A percentile compares a stretch with the other conserved stretches of the same genome.
Conservation (phyloP, 73 alveolate species). For the Paramecium sexaurelia region DNA sequence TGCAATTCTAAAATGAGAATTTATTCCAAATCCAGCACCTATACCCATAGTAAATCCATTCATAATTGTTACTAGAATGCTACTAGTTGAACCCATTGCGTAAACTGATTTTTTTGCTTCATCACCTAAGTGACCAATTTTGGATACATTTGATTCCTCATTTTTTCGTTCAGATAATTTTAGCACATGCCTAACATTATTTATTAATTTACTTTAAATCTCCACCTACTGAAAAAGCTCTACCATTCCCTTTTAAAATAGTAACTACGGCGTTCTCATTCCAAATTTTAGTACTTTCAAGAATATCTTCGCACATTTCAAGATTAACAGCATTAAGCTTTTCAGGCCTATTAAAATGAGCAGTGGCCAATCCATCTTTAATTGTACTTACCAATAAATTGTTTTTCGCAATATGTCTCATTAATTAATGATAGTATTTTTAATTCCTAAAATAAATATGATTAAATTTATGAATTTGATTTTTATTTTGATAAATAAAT, state of each 20-base stretch:
- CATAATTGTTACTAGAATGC: conserved; percentile 52
- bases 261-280: background rate
- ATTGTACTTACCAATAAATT: background rate
- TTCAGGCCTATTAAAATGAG: conserved; percentile 10
- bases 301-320: background rate
- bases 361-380: background rate
- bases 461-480: background rate
- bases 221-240: background rate
- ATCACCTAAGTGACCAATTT: background rate
- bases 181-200: background rate
- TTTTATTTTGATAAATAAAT: too few relatives aligned
- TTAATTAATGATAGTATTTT: background rate
- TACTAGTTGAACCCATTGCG: background rate
- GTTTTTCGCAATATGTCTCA: background rate
- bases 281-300: background rate
- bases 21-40: conserved; percentile 67
- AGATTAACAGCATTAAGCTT: conserved; percentile 9
- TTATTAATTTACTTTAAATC: background rate
- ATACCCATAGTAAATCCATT: conserved; percentile 71
- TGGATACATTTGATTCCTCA: background rate
- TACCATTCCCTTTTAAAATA: conserved; percentile 3
- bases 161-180: background rate
- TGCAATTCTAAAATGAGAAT: conserved; percentile 66
- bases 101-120: background rate
- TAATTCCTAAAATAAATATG: background rate